Percentiles rank a stretch among this genome's conserved stretches.
Conservation (phyloP, 2,329 filamentous ascomycete genomes). For the Fusarium tricinctum region DNA sequence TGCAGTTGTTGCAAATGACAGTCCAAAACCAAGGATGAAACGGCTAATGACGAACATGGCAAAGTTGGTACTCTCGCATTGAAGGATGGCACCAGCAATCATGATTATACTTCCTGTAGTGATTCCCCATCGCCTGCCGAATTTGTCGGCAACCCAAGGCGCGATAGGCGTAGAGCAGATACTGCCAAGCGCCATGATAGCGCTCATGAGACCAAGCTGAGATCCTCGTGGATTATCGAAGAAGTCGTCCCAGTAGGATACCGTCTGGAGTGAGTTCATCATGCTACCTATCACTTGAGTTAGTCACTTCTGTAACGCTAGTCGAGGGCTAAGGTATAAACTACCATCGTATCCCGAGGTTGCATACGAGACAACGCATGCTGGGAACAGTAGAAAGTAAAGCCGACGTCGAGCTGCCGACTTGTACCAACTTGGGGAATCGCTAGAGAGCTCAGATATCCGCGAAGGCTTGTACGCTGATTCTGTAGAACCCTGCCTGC, state of each 20-base stretch:
- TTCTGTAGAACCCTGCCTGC: conserved; percentile 26
- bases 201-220: conserved; percentile 53
- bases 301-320: not conserved
- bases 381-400: conserved; percentile 54
- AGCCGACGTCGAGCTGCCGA: conserved; percentile 50
- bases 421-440: conserved; percentile 51
- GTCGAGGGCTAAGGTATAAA: too few species aligned
- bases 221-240: conserved; percentile 54
- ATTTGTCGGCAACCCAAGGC: conserved; percentile 51
- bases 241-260: conserved; percentile 59
- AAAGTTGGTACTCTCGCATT: conserved; percentile 50
- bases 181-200: conserved; percentile 64
- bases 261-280: conserved; percentile 64
- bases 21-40: conserved; percentile 67
- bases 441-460: conserved; percentile 48
- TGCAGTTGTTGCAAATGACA: conserved; percentile 65
- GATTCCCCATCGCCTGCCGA: conserved; percentile 52
- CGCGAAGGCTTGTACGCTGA: conserved; percentile 46
- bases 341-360: conserved; percentile 61
- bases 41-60: conserved; percentile 69
- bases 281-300: conserved; percentile 45
- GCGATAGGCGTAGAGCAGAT: conserved; percentile 55
- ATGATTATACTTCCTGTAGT: conserved; percentile 52
- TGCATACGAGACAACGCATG: conserved; percentile 54
- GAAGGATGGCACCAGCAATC: conserved; percentile 52